These are phyloP conservation scores for Amanita molliuscula DNA, from an alignment of 768 basidiomycete species.

Conservation along the genomic window DNA sequence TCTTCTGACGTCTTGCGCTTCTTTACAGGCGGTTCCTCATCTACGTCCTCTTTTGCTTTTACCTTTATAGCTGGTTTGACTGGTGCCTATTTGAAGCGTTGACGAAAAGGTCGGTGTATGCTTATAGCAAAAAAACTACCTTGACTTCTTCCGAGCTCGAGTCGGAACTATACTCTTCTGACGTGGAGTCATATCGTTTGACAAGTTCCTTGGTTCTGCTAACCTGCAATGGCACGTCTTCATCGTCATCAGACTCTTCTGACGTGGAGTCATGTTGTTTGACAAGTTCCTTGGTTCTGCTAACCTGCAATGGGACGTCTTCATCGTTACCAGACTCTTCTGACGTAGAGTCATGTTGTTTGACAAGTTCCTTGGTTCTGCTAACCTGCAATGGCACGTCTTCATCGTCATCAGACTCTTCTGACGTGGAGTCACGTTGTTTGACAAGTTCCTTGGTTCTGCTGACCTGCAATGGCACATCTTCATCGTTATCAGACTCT, in stretches of 20 bases:
- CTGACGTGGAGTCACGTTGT: background rate
- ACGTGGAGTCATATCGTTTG: background rate
- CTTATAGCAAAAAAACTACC: background rate
- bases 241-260: too few species aligned
- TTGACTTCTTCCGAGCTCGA: background rate
- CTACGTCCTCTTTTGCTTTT: conserved; percentile 7
- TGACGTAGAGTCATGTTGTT: background rate
- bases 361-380: too few species aligned
- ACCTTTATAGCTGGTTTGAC: conserved; percentile 2
- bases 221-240: too few species aligned
- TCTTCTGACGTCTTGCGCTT: conserved; percentile 47
- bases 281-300: too few species aligned
- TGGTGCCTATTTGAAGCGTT: background rate
- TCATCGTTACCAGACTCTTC: too few species aligned
- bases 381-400: too few species aligned
- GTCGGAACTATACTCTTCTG: background rate
- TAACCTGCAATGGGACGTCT: too few species aligned
- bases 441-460: too few species aligned
- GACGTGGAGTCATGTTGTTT: background rate
- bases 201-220: too few species aligned
- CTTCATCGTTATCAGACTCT: too few species aligned
- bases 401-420: too few species aligned
- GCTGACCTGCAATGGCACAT: too few species aligned
- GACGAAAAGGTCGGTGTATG: background rate
- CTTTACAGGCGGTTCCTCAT: conserved; percentile 32